Base-by-base conservation (phyloP, 169 alveolate genomes). In the Babesia bovis region DNA sequence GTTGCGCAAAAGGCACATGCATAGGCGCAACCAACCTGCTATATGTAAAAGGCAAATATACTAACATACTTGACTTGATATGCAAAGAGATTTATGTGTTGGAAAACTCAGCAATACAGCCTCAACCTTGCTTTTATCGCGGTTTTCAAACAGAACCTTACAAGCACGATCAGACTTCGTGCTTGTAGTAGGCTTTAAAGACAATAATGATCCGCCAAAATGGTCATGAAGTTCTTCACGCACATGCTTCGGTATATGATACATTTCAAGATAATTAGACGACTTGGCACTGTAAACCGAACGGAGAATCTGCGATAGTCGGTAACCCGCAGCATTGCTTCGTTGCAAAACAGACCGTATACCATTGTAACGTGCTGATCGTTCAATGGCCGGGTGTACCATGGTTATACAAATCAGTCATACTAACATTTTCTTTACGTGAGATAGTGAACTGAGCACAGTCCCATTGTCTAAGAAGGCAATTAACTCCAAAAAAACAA, bases 1-100 rank as follows among this genome's bases (percentile, higher is more conserved):
- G 95, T 91, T 36, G 95, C 95, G 71, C 95, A 91, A 66, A 91
- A 91, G 65, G 91, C 78, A 83, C 95, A 91, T 32, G 82, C 90
- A 70, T 84, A 87, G 10, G 94, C 85, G 59, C 95, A 91, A 25
- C 95, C 95, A 19, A 90, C 92, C 92, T 86, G n/a, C 23, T 40
- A 25, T 26, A 59, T 41, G 2, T 25, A 19, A 4, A 6, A 1
- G 25, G 33, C 25, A 19, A 44, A 12, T 28, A 45, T 5, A 33
- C 2, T 17, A 10, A 42, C 56, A 1, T 68, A 87, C 92, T 83
- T 91, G 95, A 15, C 93, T 78, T 13, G 95, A 91, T 69, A 91
- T 90, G 75, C 95, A 89, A 25, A 91, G 85, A 15, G 94, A 89
- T 51, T 82, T 89, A 61, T 91, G 94, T 5, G 94, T 78, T 26